Percentiles rank a stretch among this genome's conserved stretches.
phyloP scores from a whole-genome alignment of 2,329 filamentous ascomycete genomes.

The Diaporthe nobilis region DNA sequence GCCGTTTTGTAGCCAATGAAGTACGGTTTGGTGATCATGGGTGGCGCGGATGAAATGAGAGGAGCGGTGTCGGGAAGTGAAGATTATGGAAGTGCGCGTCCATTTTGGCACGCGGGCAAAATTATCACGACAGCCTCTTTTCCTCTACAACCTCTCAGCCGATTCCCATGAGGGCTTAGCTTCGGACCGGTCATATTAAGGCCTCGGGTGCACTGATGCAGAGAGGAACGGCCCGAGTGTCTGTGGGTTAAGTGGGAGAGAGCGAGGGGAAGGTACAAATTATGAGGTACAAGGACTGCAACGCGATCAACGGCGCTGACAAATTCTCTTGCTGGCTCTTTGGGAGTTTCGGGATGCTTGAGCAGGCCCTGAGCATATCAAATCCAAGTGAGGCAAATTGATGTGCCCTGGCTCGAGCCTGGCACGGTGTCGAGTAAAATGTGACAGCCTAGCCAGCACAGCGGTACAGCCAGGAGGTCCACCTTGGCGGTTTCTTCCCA shows the following conservation, averaged over 20 bases:
- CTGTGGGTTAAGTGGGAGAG: background rate
- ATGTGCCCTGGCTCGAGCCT: background rate
- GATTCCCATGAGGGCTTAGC: background rate
- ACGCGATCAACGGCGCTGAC: background rate
- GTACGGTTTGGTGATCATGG: background rate
- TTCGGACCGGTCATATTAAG: background rate
- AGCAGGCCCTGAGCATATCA: too few relatives aligned
- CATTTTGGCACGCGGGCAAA: background rate
- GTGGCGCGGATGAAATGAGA: conserved; percentile 16
- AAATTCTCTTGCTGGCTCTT: background rate
- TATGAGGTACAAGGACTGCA: background rate
- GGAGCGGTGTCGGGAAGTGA: background rate
- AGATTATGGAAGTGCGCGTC: background rate
- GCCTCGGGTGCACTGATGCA: background rate
- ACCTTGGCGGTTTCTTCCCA: background rate
- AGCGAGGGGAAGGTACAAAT: background rate
- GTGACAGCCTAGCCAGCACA: background rate
- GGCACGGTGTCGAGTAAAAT: background rate
- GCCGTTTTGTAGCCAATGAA: background rate
- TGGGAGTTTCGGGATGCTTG: too few relatives aligned
- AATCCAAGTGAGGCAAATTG: background rate
- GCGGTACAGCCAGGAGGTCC: background rate
- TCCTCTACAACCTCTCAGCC: background rate
- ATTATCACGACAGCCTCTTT: background rate
- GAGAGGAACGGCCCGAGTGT: background rate